Evolutionary conservation across 176 grass and related monocot species (phyloP), one percentile per base, ranked within the genome.

Genomic region (Musa schizocarpa): DNA sequence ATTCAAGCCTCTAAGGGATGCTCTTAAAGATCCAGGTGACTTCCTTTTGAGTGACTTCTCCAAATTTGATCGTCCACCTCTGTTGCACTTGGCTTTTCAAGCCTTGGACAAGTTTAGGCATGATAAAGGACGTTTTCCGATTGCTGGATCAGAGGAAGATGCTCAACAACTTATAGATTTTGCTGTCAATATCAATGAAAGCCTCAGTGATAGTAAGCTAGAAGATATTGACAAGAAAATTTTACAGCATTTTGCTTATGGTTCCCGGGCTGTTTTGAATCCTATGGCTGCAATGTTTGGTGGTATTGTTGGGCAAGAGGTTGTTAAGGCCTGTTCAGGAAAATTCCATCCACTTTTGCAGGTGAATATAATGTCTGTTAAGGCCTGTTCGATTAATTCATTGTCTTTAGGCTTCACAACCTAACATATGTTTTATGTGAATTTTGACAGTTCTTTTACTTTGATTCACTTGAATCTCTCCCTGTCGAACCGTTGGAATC

Each of bases 31-130:
- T 65, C 89, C 82, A 54, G 92, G 92, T 27, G 92, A 96, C 76
- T 96, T 96, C 83, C 88, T 96, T 63, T 83, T 96, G 79, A 96
- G 86, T 43, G 92, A 96, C 69, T 96, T 89, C 76, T 96, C 92
- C 52, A 96, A 96, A 69, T 89, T 96, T 16, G 89, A 96, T 13
- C 89, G 80, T 27, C 74, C 92, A 74, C 82, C 92, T 69, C 78
- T 96, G 66, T 71, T 96, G 63, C 92, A 96, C 84, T 82, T 89
- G 76, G 89, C 84, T 71, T 96, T 96, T 82, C 92, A 96, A 87
- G 89, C 89, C 10, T 83, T 96, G 87, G 92, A 92, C 65, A 83
- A 82, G 86, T 96, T 96, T 74, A 87, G 81, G 53, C 59, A 55
- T 81, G 88, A 92, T 50, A 62, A 83, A 75, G 70, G 19, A 54